These are phyloP conservation scores for Neurospora hispaniola DNA, from an alignment of 495 filamentous ascomycete species.

Conservation along the genomic window DNA sequence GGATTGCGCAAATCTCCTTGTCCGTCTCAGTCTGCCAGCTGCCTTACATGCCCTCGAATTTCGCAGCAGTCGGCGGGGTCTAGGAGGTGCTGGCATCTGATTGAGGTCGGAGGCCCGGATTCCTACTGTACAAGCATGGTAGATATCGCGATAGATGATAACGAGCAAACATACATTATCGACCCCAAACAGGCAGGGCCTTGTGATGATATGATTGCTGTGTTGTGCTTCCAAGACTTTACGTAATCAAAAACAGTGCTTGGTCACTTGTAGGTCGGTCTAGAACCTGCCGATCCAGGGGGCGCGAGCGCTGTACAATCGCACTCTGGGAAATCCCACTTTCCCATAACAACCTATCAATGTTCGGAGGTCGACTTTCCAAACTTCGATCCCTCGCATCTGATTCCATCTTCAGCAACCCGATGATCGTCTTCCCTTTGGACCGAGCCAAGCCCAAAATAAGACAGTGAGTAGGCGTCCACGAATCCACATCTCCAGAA, in stretches of 20 bases:
- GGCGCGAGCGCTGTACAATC: neutral
- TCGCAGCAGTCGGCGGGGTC: constrained; percentile 8
- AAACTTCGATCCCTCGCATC: too few relatives aligned
- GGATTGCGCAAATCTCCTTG: neutral
- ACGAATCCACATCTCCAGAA: too few relatives aligned
- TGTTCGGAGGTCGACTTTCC: too few relatives aligned
- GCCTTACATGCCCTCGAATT: constrained; percentile 11
- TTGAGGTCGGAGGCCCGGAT: neutral
- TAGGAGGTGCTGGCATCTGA: neutral
- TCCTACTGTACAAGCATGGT: neutral
- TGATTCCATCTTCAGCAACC: too few relatives aligned
- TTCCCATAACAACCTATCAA: too few relatives aligned
- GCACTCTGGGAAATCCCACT: neutral
- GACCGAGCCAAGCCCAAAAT: too few relatives aligned
- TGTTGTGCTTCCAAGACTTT: neutral
- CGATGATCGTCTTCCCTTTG: neutral
- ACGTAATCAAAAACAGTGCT: neutral
- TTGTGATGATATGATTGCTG: neutral
- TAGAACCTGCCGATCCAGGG: neutral
- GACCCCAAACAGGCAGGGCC: neutral
- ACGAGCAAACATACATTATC: neutral
- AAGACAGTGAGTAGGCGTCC: too few relatives aligned
- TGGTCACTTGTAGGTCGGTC: neutral
- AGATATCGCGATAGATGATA: neutral
- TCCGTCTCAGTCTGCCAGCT: neutral